Evolutionary conservation across 345 rosid species (phyloP), one percentile per base, ranked within the genome.

Genomic region (Sisymbrium altissimum): DNA sequence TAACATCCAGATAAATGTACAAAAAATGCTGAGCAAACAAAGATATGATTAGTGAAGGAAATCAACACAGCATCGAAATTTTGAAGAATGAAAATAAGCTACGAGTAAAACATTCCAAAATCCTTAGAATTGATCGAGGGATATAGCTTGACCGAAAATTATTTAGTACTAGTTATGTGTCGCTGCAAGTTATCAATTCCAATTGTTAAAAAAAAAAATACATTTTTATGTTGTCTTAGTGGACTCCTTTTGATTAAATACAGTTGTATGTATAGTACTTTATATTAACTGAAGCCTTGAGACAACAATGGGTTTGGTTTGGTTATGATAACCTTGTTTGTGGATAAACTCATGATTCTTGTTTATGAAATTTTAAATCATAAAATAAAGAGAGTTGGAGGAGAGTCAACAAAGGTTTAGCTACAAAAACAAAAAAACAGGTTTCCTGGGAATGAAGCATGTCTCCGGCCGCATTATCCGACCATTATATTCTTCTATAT

Each of bases 401-500:
- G 38, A 38, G 53, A 71, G 80, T 71, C 76, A 71, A 77, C 80
- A 71, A 71, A 71, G 5, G 23, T 77, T 44, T 18, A 76, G 66
- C 65, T 55, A 70, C 41, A 52, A 55, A 39, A n/a, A n/a, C n/a
- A n/a, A 32, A 60, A 40, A 64, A 64, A 71, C 67, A 70, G 72
- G 80, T 71, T 77, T 77, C 72, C 77, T 77, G 6, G 49, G 63
- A 65, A 65, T 25, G 73, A 71, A 70, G 77, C 73, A 77, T 77
- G 80, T 77, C 66, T 49, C 67, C 50, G 57, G 76, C 80, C 80
- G 77, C 68, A 77, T 48, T 71, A 64, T 77, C 76, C 72, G 80
- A 71, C 80, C 76, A 63, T 63, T 69, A 76, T 63, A 18, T 41
- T 40, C 50, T 50, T 44, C 9, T 10, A 2, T 48, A 25, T 66